These are phyloP conservation scores for Batkoa obscura DNA, from an alignment of 371 early-diverging fungal genomes.

Conservation along the genomic window DNA sequence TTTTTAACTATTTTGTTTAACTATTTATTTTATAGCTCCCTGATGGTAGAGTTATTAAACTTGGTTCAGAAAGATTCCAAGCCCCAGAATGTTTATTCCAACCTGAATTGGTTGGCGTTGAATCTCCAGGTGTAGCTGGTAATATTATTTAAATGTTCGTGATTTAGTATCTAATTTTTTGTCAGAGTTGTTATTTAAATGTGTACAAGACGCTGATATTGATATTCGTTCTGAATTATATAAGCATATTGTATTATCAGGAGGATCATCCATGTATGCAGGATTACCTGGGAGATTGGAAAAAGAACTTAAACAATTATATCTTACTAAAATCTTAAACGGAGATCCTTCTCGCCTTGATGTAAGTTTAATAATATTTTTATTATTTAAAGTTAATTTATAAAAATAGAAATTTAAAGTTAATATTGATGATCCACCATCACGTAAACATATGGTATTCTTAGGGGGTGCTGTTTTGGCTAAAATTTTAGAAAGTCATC, in stretches of 20 bases:
- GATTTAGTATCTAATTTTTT: too few relatives aligned
- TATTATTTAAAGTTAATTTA: not conserved
- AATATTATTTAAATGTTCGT: too few relatives aligned
- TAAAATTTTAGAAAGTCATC: constrained; percentile 84
- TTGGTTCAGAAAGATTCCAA: constrained; percentile 93
- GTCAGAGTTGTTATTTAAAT: constrained; percentile 58
- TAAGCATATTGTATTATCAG: constrained; percentile 91
- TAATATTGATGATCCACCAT: constrained; percentile 91
- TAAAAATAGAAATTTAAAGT: constrained; percentile 77
- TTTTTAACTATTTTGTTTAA: not conserved
- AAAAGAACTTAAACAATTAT: constrained; percentile 53
- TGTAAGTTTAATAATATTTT: constrained; percentile 23
- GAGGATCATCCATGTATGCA: constrained; percentile 96
- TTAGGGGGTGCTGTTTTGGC: constrained; percentile 94
- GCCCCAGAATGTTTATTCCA: constrained; percentile 97
- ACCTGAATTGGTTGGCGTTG: constrained; percentile 87
- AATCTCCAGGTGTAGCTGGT: constrained; percentile 76
- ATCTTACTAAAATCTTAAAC: constrained; percentile 66
- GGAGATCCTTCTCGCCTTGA: constrained; percentile 65
- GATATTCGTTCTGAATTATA: constrained; percentile 88
- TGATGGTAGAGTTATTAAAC: constrained; percentile 94
- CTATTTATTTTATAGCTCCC: constrained; percentile 39
- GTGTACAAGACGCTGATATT: constrained; percentile 77
- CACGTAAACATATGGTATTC: constrained; percentile 96
- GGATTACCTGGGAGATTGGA: constrained; percentile 94